Evolutionary conservation across 306 rosid genomes (phyloP).

Genomic region (Trifolium fragiferum): DNA sequence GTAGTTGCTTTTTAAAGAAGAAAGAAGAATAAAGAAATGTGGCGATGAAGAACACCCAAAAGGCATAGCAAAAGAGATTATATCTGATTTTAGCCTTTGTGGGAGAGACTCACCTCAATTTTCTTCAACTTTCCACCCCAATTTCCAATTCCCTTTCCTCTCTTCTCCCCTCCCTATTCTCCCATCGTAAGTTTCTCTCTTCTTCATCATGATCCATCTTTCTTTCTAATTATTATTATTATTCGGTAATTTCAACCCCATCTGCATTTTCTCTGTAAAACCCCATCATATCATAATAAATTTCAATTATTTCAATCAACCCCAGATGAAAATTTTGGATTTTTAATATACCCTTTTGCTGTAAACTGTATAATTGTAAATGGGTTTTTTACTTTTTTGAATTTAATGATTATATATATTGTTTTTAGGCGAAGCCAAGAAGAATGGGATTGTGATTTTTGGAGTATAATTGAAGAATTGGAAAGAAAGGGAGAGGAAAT

Average conservation of each 20-base stretch:
- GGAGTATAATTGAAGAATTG: slow-evolving; percentile 36
- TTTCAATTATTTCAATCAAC: slow-evolving; percentile 21
- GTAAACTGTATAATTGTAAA: background rate
- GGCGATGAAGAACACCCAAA: background rate
- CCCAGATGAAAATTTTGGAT: slow-evolving; percentile 17
- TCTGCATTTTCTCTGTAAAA: slow-evolving; percentile 14
- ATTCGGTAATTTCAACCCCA: background rate
- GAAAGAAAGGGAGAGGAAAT: slow-evolving; percentile 41
- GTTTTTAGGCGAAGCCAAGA: slow-evolving; percentile 35
- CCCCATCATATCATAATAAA: background rate
- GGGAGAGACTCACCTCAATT: background rate
- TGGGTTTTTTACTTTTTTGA: background rate
- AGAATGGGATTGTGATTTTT: slow-evolving; percentile 53
- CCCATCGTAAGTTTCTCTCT: slow-evolving; percentile 7
- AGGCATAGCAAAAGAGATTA: background rate
- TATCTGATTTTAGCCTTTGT: slow-evolving; percentile 17
- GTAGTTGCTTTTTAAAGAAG: background rate
- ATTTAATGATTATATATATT: background rate
- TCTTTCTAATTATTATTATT: background rate
- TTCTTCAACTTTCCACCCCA: background rate
- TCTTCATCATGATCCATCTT: background rate
- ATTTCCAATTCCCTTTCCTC: background rate
- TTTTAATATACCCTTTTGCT: background rate
- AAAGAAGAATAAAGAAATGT: background rate
- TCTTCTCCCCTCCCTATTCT: background rate